A percentile compares a stretch with the other conserved stretches of the same genome.
Conservation (phyloP, 176 grass and related monocot genomes). For the Lolium rigidum region DNA sequence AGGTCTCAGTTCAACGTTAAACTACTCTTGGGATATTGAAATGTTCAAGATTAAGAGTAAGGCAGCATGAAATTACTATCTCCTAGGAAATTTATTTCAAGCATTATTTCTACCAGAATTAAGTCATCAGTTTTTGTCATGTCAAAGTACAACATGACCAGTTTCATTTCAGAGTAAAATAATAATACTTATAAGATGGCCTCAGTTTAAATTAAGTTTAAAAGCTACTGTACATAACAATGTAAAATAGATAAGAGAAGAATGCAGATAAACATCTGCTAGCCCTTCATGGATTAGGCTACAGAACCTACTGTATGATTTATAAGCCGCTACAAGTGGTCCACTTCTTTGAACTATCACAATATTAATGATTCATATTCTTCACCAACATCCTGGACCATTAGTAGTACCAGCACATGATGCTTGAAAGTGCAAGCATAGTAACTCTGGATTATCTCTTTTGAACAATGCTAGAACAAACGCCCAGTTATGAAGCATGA, state of each 20-base stretch:
- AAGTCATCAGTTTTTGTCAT: neutral
- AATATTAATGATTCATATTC: neutral
- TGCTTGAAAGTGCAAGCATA: neutral
- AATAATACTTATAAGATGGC: neutral
- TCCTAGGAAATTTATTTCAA: neutral
- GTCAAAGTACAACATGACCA: neutral
- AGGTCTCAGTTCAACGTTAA: neutral
- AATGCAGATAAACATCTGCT: neutral
- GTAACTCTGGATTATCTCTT: neutral
- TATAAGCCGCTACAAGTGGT: neutral
- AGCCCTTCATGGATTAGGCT: neutral
- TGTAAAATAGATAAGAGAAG: neutral
- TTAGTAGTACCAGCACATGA: neutral
- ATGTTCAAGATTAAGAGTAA: neutral
- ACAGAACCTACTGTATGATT: neutral
- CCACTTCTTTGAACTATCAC: neutral
- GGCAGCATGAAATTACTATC: neutral
- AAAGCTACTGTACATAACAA: neutral
- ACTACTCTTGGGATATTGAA: constrained; percentile 7
- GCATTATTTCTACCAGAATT: neutral
- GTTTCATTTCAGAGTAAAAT: neutral
- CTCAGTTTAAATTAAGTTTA: neutral
- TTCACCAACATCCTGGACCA: neutral
- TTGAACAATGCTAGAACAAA: neutral
- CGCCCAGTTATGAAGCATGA: neutral